Percentiles rank a stretch among this genome's conserved stretches.
Evolutionary conservation across 495 filamentous ascomycete species (phyloP).

Genomic region (Penicillium herquei): DNA sequence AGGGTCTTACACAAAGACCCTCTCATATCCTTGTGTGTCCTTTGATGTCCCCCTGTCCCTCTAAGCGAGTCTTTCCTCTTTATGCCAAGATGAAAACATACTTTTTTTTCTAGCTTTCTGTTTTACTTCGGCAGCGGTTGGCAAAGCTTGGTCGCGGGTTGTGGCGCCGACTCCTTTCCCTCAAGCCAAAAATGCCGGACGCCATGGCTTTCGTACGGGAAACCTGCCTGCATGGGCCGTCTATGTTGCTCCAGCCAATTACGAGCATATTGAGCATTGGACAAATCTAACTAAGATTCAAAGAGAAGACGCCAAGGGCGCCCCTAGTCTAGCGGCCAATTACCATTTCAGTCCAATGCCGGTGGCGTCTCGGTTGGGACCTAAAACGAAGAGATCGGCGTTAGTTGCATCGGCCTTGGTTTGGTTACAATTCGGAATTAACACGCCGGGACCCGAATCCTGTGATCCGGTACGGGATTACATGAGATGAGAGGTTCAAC

Average conservation of each 20-base stretch:
- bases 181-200: too few relatives aligned
- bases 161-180: slow-evolving; percentile 8
- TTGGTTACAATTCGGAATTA: not conserved
- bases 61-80: not conserved
- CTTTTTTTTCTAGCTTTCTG: not conserved
- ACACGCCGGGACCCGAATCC: not conserved
- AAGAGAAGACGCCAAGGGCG: too few relatives aligned
- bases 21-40: too few relatives aligned
- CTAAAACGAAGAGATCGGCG: slow-evolving; percentile 8
- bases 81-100: too few relatives aligned
- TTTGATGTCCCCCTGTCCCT: too few relatives aligned
- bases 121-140: not conserved
- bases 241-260: not conserved
- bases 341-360: not conserved
- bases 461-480: not conserved
- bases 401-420: not conserved
- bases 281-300: too few relatives aligned
- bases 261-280: too few relatives aligned
- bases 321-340: slow-evolving; percentile 6
- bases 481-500: not conserved
- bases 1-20: too few relatives aligned
- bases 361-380: slow-evolving; percentile 4
- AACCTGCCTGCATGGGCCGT: not conserved
- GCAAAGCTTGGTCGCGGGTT: slow-evolving; percentile 7
- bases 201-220: too few relatives aligned